A percentile compares a stretch with the other conserved stretches of the same genome.
These are phyloP conservation scores for Acaromyces ingoldii DNA, from an alignment of 1,284 basidiomycete genomes.

Conservation along the genomic window DNA sequence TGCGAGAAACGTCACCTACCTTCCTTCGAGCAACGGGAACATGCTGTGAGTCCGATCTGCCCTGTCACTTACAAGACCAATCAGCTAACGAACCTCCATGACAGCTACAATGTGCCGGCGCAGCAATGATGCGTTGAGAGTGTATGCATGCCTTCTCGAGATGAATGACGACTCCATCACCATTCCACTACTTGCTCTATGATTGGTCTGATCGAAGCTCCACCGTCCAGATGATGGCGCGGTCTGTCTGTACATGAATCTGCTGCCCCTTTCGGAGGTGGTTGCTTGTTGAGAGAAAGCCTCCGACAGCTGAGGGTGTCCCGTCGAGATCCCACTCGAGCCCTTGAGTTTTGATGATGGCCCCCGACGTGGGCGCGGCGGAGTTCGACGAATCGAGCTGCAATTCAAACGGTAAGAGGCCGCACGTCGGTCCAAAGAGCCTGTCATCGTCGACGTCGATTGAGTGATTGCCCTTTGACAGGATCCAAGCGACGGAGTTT, in stretches of 20 bases:
- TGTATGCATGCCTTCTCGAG: too few species aligned
- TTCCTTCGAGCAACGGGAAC: conserved; percentile 51
- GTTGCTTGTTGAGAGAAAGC: conserved; percentile 77
- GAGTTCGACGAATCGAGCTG: neutral
- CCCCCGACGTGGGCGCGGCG: conserved; percentile 55
- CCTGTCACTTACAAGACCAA: too few species aligned
- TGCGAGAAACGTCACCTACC: conserved; percentile 54
- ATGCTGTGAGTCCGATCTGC: conserved; percentile 49
- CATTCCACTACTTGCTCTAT: conserved; percentile 5
- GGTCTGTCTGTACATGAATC: conserved; percentile 70
- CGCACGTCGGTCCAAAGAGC: conserved; percentile 84
- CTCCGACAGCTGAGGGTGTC: conserved; percentile 29
- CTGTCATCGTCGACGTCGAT: conserved; percentile 68
- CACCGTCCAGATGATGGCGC: conserved; percentile 82
- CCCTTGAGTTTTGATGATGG: conserved; percentile 73
- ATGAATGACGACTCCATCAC: too few species aligned
- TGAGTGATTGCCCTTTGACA: conserved; percentile 71
- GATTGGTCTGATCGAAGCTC: conserved; percentile 54
- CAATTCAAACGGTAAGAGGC: conserved; percentile 77
- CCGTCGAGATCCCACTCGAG: conserved; percentile 74
- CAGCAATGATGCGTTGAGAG: too few species aligned
- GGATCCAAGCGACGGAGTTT: conserved; percentile 81
- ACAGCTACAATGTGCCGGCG: too few species aligned
- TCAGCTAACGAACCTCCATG: too few species aligned
- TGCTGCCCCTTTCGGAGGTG: conserved; percentile 62